Base-by-base conservation (phyloP, 257 asterid genomes). In the Solanum bukasovii region DNA sequence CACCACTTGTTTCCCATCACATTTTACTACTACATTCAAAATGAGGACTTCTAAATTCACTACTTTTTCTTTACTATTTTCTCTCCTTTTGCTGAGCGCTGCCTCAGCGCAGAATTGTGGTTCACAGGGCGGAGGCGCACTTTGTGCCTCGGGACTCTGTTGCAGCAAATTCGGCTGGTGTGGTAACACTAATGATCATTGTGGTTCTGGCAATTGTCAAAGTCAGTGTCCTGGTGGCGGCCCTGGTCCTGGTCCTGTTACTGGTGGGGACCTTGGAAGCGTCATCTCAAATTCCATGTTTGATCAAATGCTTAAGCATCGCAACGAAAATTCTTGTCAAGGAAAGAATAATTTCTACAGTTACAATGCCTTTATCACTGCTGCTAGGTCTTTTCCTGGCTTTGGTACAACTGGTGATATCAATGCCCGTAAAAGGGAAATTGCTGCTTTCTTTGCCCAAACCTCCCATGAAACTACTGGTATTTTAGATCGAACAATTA, bases 381-480 rank as follows among this genome's bases (percentile, higher is more conserved):
- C 92, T 6, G 88, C 92, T 4, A 67, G 38, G n/a, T 88, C 91
- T 25, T 89, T 88, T 37, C 71, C 81, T 10, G 86, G 52, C 13
- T 91, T 91, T 12, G 93, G 86, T 33, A 89, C 93, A 34, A 88
- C 86, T 5, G 91, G 93, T 13, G 89, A 89, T 5, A 2, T 9
- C 9, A 31, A 40, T 33, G 74, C 90, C 25, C 90, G 90, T 18
- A 91, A 91, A 31, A 71, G 88, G 11, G 91, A 91, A 65, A 77
- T 91, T 27, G 93, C 88, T 1, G 91, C 91, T 67, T 91, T 91
- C 49, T 86, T 91, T 14, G 90, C 87, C 18, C 91, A 91, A 35
- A 91, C 93, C 40, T 91, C 91, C 74, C 91, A 89, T 65, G 91
- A 89, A 85, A 88, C 87, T 56, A 73, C 79, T 0, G 74, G 70